Evolutionary conservation across 1,139 yeast species (phyloP).

Genomic region (Suhomyces atakaporum): DNA sequence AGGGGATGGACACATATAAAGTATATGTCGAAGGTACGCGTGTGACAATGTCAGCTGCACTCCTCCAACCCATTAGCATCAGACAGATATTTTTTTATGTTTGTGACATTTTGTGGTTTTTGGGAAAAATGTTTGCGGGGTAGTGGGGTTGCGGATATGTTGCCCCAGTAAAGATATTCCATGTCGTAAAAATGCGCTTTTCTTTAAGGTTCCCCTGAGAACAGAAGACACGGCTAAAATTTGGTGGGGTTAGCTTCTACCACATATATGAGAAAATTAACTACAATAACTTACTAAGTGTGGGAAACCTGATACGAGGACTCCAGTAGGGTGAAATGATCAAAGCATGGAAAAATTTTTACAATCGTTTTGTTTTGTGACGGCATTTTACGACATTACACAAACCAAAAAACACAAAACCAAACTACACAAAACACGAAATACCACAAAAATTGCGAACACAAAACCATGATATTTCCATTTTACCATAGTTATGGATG

Average conservation of each 20-base stretch:
- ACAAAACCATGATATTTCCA: constrained; percentile 4
- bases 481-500: not conserved
- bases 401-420: constrained; percentile 5
- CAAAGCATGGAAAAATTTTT: not conserved
- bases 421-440: not conserved
- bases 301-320: too few species aligned
- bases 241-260: too few species aligned
- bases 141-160: constrained; percentile 2
- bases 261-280: too few species aligned
- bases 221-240: too few species aligned
- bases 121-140: constrained; percentile 10
- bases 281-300: too few species aligned
- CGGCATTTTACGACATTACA: constrained; percentile 2
- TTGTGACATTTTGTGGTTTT: constrained; percentile 2
- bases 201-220: too few species aligned
- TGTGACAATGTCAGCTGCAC: constrained; percentile 4
- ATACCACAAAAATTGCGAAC: constrained; percentile 2
- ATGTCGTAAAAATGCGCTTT: constrained; percentile 7
- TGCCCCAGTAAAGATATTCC: constrained; percentile 2
- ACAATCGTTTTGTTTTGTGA: constrained; percentile 1
- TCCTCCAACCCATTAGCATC: constrained; percentile 7
- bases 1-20: too few species aligned
- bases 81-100: constrained; percentile 1
- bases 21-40: too few species aligned
- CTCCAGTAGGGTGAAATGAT: not conserved